These are phyloP conservation scores for Erodium trifolium DNA, from an alignment of 441 rosid species.

Conservation along the genomic window DNA sequence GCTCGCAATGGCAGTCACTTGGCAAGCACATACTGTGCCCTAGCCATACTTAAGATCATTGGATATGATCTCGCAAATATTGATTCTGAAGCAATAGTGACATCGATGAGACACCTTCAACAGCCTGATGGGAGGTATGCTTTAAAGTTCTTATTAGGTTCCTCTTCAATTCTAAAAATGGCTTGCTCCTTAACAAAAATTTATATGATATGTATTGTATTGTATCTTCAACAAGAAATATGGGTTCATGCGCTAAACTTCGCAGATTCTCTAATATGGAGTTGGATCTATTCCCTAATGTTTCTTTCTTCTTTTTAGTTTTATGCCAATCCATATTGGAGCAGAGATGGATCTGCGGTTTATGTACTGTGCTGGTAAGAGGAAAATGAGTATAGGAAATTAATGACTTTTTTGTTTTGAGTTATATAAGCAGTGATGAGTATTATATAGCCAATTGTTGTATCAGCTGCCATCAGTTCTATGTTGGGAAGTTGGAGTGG, in stretches of 20 bases:
- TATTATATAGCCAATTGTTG: constrained; percentile 26
- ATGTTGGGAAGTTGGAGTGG: constrained; percentile 84
- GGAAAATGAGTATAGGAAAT: constrained; percentile 17
- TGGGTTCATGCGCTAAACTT: neutral
- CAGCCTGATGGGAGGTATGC: constrained; percentile 81
- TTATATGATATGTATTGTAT: neutral
- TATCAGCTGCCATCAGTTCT: constrained; percentile 73
- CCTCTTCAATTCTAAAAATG: constrained; percentile 4
- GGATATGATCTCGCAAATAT: constrained; percentile 54
- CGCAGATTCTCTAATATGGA: neutral
- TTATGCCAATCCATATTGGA: constrained; percentile 77
- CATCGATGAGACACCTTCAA: constrained; percentile 77
- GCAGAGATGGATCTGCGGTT: constrained; percentile 91
- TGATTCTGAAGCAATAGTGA: constrained; percentile 38
- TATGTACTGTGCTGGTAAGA: constrained; percentile 89
- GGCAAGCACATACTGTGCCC: constrained; percentile 86
- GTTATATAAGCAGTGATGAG: constrained; percentile 17
- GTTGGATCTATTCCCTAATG: constrained; percentile 5
- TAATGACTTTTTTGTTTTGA: constrained; percentile 11
- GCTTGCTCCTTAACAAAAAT: neutral
- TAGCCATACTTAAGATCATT: constrained; percentile 63
- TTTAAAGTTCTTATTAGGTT: constrained; percentile 3
- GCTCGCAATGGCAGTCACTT: constrained; percentile 53
- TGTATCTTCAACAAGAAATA: neutral
- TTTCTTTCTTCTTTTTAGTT: constrained; percentile 40